These are phyloP conservation scores for Bisporella sp. DNA, from an alignment of 2,329 filamentous ascomycete genomes.

Conservation along the genomic window DNA sequence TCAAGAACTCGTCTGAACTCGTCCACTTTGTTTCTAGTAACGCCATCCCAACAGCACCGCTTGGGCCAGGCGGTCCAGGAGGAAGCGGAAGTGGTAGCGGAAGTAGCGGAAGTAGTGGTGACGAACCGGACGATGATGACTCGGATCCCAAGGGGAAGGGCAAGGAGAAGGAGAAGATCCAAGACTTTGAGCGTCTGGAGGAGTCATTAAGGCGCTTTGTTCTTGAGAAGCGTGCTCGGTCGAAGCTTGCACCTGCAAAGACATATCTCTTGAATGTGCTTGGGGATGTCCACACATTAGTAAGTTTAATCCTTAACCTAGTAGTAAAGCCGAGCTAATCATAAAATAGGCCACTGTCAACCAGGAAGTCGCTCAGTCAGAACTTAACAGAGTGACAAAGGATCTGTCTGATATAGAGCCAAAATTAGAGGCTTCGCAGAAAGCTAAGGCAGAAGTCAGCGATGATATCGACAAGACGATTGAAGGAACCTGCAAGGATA, in stretches of 20 bases:
- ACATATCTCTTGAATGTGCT: slow-evolving; percentile 93
- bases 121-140: slow-evolving; percentile 36
- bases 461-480: slow-evolving; percentile 77
- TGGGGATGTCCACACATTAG: slow-evolving; percentile 72
- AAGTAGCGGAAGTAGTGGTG: slow-evolving; percentile 42
- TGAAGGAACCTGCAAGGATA: slow-evolving; percentile 75
- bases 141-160: slow-evolving; percentile 63
- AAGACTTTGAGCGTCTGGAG: slow-evolving; percentile 86
- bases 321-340: no score
- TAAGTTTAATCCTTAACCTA: no score
- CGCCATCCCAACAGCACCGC: slow-evolving; percentile 69
- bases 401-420: slow-evolving; percentile 82
- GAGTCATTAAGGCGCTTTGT: slow-evolving; percentile 87
- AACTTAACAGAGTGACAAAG: slow-evolving; percentile 73
- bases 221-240: slow-evolving; percentile 88
- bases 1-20: slow-evolving; percentile 85
- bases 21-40: slow-evolving; percentile 99
- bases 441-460: slow-evolving; percentile 70
- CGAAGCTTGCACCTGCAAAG: slow-evolving; percentile 90
- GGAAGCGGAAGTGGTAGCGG: slow-evolving; percentile 41
- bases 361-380: slow-evolving; percentile 74
- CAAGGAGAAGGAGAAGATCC: slow-evolving; percentile 80
- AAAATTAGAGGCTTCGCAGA: slow-evolving; percentile 74
- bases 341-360: slow-evolving; percentile 63
- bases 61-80: slow-evolving; percentile 40